Evolutionary conservation across 306 rosid species (phyloP).

Genomic region (Vigna unguiculata): DNA sequence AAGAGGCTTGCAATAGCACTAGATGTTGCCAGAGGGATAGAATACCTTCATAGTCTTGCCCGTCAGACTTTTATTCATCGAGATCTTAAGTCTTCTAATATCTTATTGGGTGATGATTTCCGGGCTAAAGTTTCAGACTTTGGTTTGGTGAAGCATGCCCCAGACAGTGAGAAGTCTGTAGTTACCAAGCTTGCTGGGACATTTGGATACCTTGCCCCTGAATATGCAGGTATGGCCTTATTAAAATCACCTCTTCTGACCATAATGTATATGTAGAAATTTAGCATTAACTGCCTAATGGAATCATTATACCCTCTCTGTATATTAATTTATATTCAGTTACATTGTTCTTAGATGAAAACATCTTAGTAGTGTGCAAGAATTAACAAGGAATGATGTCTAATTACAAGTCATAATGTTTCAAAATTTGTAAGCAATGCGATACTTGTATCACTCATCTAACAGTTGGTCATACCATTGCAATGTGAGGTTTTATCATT

Average conservation of each 20-base stretch:
- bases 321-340: not conserved
- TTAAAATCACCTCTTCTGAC: constrained; percentile 33
- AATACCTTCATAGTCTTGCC: constrained; percentile 78
- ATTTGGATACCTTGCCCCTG: constrained; percentile 93
- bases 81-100: constrained; percentile 88
- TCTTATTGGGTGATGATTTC: constrained; percentile 71
- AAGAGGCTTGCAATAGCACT: constrained; percentile 77
- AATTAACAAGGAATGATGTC: constrained; percentile 2
- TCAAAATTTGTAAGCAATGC: constrained; percentile 22
- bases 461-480: constrained; percentile 10
- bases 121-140: constrained; percentile 87
- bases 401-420: constrained; percentile 7
- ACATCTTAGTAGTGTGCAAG: constrained; percentile 1
- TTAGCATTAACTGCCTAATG: constrained; percentile 16
- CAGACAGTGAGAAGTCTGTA: constrained; percentile 70
- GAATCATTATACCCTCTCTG: not conserved
- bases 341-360: not conserved
- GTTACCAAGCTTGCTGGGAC: constrained; percentile 85
- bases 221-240: constrained; percentile 71
- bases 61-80: constrained; percentile 78
- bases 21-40: constrained; percentile 87
- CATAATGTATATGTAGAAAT: constrained; percentile 23
- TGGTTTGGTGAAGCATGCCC: constrained; percentile 87
- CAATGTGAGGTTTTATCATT: constrained; percentile 13
- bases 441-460: constrained; percentile 17